A percentile compares a stretch with the other conserved stretches of the same genome.
Conservation (phyloP, 805 yeast species). For the Lipomyces chichibuensis region DNA sequence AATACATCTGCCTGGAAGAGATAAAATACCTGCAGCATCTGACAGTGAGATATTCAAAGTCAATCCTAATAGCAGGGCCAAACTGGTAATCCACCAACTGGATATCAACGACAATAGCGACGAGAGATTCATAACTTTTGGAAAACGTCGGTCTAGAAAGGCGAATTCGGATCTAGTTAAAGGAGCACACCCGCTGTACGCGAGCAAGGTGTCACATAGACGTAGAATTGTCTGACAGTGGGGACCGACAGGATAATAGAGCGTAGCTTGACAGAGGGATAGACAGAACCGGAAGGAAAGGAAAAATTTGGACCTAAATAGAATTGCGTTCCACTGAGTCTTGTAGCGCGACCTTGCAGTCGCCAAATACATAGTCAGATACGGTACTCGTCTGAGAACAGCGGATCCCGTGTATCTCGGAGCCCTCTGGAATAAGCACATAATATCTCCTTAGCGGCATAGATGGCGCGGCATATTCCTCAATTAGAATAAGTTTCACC, state of each 20-base stretch:
- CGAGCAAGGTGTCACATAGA: neutral
- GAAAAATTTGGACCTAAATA: neutral
- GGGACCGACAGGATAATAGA: neutral
- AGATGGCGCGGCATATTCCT: neutral
- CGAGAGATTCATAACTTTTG: neutral
- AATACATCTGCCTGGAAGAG: neutral
- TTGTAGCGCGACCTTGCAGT: neutral
- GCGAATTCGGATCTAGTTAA: neutral
- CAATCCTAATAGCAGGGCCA: neutral
- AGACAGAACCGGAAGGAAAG: neutral
- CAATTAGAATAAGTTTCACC: neutral
- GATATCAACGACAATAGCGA: neutral
- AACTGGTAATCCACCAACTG: neutral
- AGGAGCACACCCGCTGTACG: neutral
- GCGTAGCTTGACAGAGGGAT: neutral
- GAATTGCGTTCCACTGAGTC: neutral
- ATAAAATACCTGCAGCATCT: slow-evolving; percentile 18
- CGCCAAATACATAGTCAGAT: neutral
- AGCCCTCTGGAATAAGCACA: neutral
- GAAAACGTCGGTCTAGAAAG: neutral
- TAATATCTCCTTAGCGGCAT: neutral
- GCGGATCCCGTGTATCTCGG: neutral
- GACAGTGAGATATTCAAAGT: neutral
- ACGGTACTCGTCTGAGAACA: neutral
- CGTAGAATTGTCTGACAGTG: neutral